Evolutionary conservation across 257 asterid species (phyloP).

Genomic region (Scutellaria minor): DNA sequence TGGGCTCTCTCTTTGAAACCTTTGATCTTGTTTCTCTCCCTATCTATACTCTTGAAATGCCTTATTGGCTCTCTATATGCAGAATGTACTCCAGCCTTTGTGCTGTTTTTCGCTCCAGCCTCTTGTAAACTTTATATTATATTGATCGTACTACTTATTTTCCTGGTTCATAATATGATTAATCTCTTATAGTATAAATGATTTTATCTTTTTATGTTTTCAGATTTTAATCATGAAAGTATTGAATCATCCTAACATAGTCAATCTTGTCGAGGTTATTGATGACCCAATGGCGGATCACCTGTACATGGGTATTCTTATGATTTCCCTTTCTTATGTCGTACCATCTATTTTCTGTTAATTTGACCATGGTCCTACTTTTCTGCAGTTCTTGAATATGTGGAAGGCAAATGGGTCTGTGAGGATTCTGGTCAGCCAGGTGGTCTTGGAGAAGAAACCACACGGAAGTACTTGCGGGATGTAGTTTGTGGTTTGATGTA

Average conservation of each 20-base stretch:
- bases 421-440: constrained; percentile 79
- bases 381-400: constrained; percentile 84
- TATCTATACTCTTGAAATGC: not conserved
- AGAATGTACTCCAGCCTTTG: not conserved
- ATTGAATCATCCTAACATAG: constrained; percentile 94
- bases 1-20: not conserved
- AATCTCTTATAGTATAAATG: constrained; percentile 28
- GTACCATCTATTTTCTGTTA: constrained; percentile 25
- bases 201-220: constrained; percentile 18
- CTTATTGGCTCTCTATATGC: constrained; percentile 19
- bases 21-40: not conserved
- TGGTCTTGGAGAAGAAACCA: constrained; percentile 74
- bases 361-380: constrained; percentile 25
- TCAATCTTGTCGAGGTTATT: constrained; percentile 92
- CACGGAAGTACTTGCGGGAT: constrained; percentile 84
- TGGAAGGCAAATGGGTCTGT: constrained; percentile 86
- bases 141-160: constrained; percentile 9
- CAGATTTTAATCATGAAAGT: constrained; percentile 96
- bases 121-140: constrained; percentile 15
- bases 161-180: not conserved
- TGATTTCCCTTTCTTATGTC: constrained; percentile 33
- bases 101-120: not conserved
- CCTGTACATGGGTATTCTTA: constrained; percentile 88
- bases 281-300: constrained; percentile 90
- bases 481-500: constrained; percentile 87